These are phyloP conservation scores for Malassezia brasiliensis DNA, from an alignment of 1,284 basidiomycete genomes.

Conservation along the genomic window DNA sequence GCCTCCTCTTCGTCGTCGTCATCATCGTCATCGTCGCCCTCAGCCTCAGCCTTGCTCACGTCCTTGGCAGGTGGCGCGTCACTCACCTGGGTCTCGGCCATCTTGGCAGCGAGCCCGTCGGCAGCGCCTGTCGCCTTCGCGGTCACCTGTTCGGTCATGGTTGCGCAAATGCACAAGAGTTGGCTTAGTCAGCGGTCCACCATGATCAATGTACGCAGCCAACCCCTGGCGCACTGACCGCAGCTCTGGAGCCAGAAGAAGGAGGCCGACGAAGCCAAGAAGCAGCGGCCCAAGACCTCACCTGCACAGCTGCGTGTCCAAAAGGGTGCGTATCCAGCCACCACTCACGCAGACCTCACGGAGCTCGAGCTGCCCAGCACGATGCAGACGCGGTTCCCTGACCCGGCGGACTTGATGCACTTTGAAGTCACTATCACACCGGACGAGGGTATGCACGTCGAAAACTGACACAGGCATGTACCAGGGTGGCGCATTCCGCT, in stretches of 20 bases:
- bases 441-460: constrained; percentile 68
- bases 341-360: constrained; percentile 63
- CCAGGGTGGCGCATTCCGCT: constrained; percentile 82
- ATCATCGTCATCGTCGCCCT: constrained; percentile 22
- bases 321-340: constrained; percentile 62
- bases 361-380: constrained; percentile 91
- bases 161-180: neutral
- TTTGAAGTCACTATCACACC: constrained; percentile 89
- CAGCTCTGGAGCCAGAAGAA: constrained; percentile 46
- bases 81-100: neutral
- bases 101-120: constrained; percentile 3
- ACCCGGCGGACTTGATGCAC: constrained; percentile 86
- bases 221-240: neutral
- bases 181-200: constrained; percentile 12
- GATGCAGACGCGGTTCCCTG: constrained; percentile 87
- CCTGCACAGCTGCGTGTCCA: constrained; percentile 96
- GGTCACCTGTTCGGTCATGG: constrained; percentile 4
- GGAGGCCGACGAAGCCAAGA: constrained; percentile 39
- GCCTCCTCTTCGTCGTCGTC: constrained; percentile 32
- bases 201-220: constrained; percentile 21
- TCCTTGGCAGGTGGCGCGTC: neutral
- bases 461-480: constrained; percentile 69
- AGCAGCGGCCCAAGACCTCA: constrained; percentile 62
- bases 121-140: neutral
- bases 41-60: constrained; percentile 1